Evolutionary conservation across 2,329 filamentous ascomycete genomes (phyloP), one percentile per base, ranked within the genome.

Genomic region (Epichloe glyceriae): DNA sequence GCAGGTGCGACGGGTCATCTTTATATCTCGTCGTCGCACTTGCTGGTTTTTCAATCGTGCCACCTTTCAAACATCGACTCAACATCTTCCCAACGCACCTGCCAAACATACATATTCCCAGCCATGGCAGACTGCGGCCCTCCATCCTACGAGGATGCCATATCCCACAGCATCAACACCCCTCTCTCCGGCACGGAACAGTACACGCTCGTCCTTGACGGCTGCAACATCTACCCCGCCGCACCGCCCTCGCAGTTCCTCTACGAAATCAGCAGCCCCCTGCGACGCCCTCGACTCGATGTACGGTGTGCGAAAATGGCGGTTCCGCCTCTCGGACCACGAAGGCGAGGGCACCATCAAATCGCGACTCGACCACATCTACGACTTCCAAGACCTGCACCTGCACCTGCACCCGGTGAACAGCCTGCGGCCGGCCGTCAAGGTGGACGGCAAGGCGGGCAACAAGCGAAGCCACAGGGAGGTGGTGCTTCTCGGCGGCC

Each of bases 331-430:
- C 5, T 47, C 50, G 1, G 50, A 55, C 7, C 35, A 52, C 2
- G 38, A 53, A 2, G 44, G 54, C 8, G 53, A 54, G 5, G 53
- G 55, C 2, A 54, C 46, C 3, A 30, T 61, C 4, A 55, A 54
- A 14, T 56, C 55, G 4, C 55, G 57, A 2, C 53, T 56, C 4
- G 58, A 63, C 14, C 62, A 64, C 46, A 64, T 64, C 11, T 64
- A 64, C 40, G 60, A 62, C 43, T 56, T 64, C 40, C 52, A 57
- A 4, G n/a, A 50, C 15, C n/a, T 15, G 26, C 35, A 4, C 26
- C n/a, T 15, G 26, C 35, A 4, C 26, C 15, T 14, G 35, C 34
- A 44, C 39, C 35, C 45, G 11, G 19, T 39, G n/a, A n/a, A 33
- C 30, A 19, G 20, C 39, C 45, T 50, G n/a, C 52, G 49, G 15